Evolutionary conservation across 768 basidiomycete species (phyloP), one percentile per base, ranked within the genome.

Genomic region (Boletus tylopilopsis): DNA sequence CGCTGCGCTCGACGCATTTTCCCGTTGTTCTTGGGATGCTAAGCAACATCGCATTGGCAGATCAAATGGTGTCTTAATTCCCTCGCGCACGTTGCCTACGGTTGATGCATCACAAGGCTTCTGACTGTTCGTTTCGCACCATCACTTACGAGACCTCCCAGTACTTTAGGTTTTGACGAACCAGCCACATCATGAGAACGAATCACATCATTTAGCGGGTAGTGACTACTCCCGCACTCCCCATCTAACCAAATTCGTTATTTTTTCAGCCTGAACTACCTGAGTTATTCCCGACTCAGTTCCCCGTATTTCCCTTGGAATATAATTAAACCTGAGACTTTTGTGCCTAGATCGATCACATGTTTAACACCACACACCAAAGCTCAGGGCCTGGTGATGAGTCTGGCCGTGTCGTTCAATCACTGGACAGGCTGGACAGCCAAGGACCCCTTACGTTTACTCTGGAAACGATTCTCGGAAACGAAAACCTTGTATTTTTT

Each of bases 181-280:
- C 30, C 34, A 48, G 18, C 30, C 22, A 12, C 42, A 53, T 44
- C 59, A 62, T 63, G 61, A 36, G 62, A 63, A 61, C 9, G 42
- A 33, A 49, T 45, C 32, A 18, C 45, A 38, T 47, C 60, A 33
- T 34, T 18, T 19, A 25, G 40, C 33, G 16, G 19, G 11, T 23
- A 39, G 22, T 30, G 45, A 56, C 33, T 16, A 27, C 35, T 16
- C 19, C 15, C 49, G n/a, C 42, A 23, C 41, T 27, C 5, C 44
- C 48, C 51, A 58, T 63, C 39, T 63, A 62, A 49, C 62, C 50
- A 64, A 49, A 64, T 62, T 1, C 2, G 29, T 30, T 30, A 10
- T 13, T 30, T 13, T 45, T 40, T 42, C 23, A 37, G 40, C 46
- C 29, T 18, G n/a, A n/a, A n/a, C n/a, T n/a, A n/a, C n/a, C 16